Conservation (phyloP, 2,329 filamentous ascomycete genomes). For the Talaromyces sp. region DNA sequence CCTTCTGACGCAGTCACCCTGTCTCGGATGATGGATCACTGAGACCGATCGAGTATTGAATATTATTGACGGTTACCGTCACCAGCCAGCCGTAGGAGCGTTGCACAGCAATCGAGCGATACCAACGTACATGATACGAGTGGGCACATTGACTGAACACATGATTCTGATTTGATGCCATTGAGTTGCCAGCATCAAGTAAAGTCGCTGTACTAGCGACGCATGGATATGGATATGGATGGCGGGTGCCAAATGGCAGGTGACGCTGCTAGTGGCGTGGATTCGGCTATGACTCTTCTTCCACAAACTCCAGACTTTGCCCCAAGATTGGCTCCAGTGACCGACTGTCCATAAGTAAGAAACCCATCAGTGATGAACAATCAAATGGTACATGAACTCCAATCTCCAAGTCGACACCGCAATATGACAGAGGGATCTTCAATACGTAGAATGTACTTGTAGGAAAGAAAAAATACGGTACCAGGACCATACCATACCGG, state of each 20-base stretch:
- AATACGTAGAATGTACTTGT: background rate
- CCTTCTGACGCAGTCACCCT: background rate
- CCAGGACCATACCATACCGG: background rate
- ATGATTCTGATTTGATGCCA: slow-evolving; percentile 2
- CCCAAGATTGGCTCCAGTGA: background rate
- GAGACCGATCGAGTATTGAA: background rate
- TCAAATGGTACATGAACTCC: background rate
- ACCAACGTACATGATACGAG: background rate
- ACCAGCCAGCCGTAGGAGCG: background rate
- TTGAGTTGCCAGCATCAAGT: background rate
- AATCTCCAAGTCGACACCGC: background rate
- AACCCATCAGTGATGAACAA: background rate
- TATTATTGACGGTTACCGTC: background rate
- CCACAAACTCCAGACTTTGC: background rate
- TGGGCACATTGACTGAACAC: background rate
- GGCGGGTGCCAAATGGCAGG: background rate
- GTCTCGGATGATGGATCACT: slow-evolving; percentile 1
- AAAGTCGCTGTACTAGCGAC: background rate
- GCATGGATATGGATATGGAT: slow-evolving; percentile 4
- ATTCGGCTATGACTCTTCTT: slow-evolving; percentile 1
- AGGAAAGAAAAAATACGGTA: background rate
- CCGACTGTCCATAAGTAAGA: background rate
- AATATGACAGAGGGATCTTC: background rate
- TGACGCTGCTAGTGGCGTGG: slow-evolving; percentile 7
- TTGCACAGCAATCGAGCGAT: slow-evolving; percentile 8